Base-by-base conservation (phyloP, 306 rosid genomes). In the Castanea sativa region DNA sequence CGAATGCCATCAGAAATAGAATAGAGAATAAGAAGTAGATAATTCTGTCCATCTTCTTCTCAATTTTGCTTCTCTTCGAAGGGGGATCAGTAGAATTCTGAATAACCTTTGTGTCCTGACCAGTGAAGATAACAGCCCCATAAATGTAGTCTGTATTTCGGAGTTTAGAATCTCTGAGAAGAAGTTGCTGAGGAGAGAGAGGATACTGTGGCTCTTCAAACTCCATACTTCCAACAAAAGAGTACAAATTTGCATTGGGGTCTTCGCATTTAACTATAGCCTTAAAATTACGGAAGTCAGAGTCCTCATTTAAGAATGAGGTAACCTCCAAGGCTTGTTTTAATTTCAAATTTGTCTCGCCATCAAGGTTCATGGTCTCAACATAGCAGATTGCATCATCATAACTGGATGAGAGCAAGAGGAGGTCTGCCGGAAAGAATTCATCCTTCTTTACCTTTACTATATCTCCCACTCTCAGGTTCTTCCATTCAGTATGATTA, bases 351-450 rank as follows among this genome's bases (percentile, higher is more conserved):
- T 95, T 95, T 78, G 99, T 95, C 90, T 95, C 99, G 11, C 99
- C 98, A 69, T 95, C 99, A 74, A 95, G 94, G 84, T 89, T 95
- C 99, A 91, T 95, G 32, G 99, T 95, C 87, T 95, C 98, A 33
- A 95, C 99, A 71, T 95, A 95, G 87, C 98, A 93, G 60, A 95
- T 59, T 74, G 98, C 92, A 82, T 93, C 99, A 21, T 91, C 98
- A 25, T 90, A 95, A 87, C 92, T 84, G 30, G 99, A 93, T 2
- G 99, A 93, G 82, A 95, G 97, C 82, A 95, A 86, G 49, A 95
- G 67, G 27, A 95, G 92, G 73, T 95, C 99, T 5, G 98, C 94
- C 2, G 99, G 99, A 83, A 95, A 95, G 87, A 91, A 95, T 79
- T 91, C 97, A 30, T 93, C 91, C 81, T 95, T 95, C 76, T 83